Conservation (phyloP, 192 early-diverging fungal genomes). For the Phlyctochytrium arcticum region DNA sequence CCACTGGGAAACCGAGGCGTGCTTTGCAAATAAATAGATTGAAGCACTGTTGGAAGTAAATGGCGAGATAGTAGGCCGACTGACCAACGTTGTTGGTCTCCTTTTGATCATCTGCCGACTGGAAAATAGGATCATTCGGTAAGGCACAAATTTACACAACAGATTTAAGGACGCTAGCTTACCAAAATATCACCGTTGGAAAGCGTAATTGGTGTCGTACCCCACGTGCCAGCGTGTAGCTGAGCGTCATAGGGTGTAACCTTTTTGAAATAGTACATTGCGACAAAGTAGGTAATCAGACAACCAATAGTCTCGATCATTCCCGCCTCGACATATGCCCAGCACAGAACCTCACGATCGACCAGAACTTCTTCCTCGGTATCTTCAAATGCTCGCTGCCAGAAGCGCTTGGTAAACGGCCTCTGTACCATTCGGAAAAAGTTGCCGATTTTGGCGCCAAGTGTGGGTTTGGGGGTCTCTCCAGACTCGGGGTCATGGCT, state of each 20-base stretch:
- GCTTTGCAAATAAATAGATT: slow-evolving; percentile 92
- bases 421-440: neutral
- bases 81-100: slow-evolving; percentile 73
- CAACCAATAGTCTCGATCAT: slow-evolving; percentile 72
- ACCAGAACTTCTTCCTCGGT: slow-evolving; percentile 84
- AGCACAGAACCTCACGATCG: slow-evolving; percentile 73
- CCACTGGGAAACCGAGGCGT: slow-evolving; percentile 36
- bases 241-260: slow-evolving; percentile 48
- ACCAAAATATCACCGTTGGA: slow-evolving; percentile 31
- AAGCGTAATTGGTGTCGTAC: neutral
- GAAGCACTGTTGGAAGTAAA: slow-evolving; percentile 88
- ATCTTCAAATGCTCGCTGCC: slow-evolving; percentile 50
- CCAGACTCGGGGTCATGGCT: slow-evolving; percentile 25
- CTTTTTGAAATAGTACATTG: slow-evolving; percentile 52
- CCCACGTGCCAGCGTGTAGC: neutral
- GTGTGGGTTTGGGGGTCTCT: neutral
- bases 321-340: slow-evolving; percentile 85
- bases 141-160: neutral
- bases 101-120: slow-evolving; percentile 46
- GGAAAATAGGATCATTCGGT: neutral
- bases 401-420: slow-evolving; percentile 22
- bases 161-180: neutral
- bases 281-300: slow-evolving; percentile 73
- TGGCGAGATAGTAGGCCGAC: slow-evolving; percentile 69
- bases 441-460: neutral